phyloP scores from a whole-genome alignment of 306 rosid genomes.

The Arachis stenosperma region DNA sequence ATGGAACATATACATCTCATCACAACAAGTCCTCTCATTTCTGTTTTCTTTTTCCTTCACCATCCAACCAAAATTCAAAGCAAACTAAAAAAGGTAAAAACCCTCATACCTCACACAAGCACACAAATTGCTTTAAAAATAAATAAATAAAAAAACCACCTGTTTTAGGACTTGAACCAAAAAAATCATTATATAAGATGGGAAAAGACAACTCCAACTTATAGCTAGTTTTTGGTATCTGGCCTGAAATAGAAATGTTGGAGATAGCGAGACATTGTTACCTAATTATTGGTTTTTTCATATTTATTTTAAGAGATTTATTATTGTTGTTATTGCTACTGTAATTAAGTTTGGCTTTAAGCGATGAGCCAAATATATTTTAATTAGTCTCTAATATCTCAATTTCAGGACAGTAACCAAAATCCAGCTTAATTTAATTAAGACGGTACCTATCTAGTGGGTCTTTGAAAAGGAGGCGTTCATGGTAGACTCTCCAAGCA shows the following conservation, averaged over 20 bases:
- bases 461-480: constrained; percentile 63
- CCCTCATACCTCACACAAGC: constrained; percentile 28
- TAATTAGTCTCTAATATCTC: too few species aligned
- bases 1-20: constrained; percentile 32
- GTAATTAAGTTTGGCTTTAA: too few species aligned
- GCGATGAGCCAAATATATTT: too few species aligned
- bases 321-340: too few species aligned
- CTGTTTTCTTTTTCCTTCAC: neutral
- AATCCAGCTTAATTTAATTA: too few species aligned
- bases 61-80: constrained; percentile 35
- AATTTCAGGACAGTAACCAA: too few species aligned
- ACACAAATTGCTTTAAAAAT: neutral
- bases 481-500: constrained; percentile 82
- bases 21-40: neutral
- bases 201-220: constrained; percentile 5
- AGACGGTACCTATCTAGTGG: constrained; percentile 69
- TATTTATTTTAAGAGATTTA: too few species aligned
- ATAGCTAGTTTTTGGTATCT: neutral
- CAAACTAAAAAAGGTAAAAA: constrained; percentile 6
- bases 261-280: too few species aligned
- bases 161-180: neutral
- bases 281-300: too few species aligned
- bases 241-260: too few species aligned
- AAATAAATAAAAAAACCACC: neutral
- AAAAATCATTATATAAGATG: neutral